Evolutionary conservation across 129 eudicot species (phyloP).

Genomic region (Helianthus tuberosus): DNA sequence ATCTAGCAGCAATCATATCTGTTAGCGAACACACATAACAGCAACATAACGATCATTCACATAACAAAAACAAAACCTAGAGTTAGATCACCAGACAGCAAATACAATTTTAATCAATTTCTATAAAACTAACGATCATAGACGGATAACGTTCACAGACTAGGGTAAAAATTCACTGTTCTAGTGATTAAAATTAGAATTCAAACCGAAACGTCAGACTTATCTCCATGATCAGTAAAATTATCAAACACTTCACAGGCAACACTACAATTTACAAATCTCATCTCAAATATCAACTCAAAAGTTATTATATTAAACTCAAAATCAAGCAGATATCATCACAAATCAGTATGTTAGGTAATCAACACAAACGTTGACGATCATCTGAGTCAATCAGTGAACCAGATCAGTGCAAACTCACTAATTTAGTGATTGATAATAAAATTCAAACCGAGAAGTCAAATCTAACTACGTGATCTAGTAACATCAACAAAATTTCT

Average conservation of each 20-base stretch:
- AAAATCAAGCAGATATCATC: background rate
- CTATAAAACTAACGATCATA: no score
- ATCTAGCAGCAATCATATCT: no score
- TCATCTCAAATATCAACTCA: background rate
- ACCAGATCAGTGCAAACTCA: background rate
- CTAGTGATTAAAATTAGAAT: background rate
- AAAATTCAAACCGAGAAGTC: background rate
- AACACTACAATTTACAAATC: background rate
- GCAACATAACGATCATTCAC: background rate
- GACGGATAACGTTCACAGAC: background rate
- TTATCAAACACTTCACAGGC: no score
- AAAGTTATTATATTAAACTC: background rate
- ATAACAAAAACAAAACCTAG: background rate
- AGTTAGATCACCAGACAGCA: background rate
- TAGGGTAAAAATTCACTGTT: background rate
- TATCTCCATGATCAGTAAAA: background rate
- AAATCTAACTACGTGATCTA: conserved; percentile 1
- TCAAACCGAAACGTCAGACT: background rate
- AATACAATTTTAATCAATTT: background rate
- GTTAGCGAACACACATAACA: background rate
- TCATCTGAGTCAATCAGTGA: background rate
- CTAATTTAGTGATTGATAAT: background rate
- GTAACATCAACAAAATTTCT: background rate
- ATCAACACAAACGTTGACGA: background rate
- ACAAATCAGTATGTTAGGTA: background rate